phyloP scores from a whole-genome alignment of 2,329 filamentous ascomycete species.

The Stachybotrys chlorohalonatus region DNA sequence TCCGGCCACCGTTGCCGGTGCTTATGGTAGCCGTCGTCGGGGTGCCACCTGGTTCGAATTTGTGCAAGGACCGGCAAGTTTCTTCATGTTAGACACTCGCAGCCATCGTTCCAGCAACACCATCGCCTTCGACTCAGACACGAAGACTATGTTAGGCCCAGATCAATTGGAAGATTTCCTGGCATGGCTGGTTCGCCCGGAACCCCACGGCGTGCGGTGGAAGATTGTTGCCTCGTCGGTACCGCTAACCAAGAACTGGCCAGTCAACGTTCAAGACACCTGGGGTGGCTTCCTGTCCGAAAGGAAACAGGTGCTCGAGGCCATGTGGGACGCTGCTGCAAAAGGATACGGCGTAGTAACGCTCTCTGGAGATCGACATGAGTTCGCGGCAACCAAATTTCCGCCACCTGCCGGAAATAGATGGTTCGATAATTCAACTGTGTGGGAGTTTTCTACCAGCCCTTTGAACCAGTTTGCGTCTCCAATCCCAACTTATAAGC shows the following conservation, averaged over 20 bases:
- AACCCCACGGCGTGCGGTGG: conserved; percentile 75
- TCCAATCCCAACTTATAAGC: conserved; percentile 72
- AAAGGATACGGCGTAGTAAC: conserved; percentile 71
- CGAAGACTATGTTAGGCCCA: conserved; percentile 81
- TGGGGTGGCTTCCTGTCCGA: conserved; percentile 90
- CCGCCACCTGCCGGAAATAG: conserved; percentile 50
- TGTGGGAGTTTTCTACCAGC: conserved; percentile 87
- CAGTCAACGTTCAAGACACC: conserved; percentile 76
- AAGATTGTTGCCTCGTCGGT: conserved; percentile 87
- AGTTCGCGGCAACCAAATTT: conserved; percentile 85
- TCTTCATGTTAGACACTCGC: conserved; percentile 91
- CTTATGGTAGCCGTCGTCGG: conserved; percentile 23
- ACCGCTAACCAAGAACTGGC: conserved; percentile 98
- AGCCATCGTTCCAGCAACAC: conserved; percentile 68
- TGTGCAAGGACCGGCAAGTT: conserved; percentile 78
- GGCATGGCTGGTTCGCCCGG: conserved; percentile 62
- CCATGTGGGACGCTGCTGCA: conserved; percentile 82
- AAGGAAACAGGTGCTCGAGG: conserved; percentile 69
- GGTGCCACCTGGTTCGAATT: conserved; percentile 83
- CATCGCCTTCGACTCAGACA: conserved; percentile 46
- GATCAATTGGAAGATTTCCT: conserved; percentile 74
- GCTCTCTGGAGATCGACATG: conserved; percentile 88
- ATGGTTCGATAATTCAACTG: conserved; percentile 55
- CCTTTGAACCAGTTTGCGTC: conserved; percentile 92
- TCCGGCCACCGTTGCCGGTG: conserved; percentile 40